Base-by-base conservation (phyloP, 495 filamentous ascomycete genomes). In the Letharia lupina region DNA sequence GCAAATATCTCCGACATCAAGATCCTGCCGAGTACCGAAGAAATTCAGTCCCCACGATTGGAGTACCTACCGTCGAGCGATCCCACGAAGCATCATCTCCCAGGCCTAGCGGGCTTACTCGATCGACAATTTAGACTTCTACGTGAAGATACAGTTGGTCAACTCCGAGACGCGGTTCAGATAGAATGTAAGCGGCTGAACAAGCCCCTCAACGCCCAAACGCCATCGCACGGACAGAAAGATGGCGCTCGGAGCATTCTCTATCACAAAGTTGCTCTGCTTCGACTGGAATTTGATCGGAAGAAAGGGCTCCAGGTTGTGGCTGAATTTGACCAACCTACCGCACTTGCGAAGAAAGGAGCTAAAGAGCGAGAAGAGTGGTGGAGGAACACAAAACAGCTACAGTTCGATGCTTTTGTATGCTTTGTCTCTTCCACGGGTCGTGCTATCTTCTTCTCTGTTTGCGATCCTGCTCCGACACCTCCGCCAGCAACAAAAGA, bases 81-180 rank as follows among this genome's bases (percentile, higher is more conserved):
- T 67, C 73, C 82, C 9, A 61, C 69, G 0, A 76, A 80, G 47
- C 80, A 81, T 70, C 87, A 91, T 72, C 66, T 84, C 4, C 68
- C 74, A 15, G 88, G 87, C 10, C 76, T 88, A 15, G 73, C 73
- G 2, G 82, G 88, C 1, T 77, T 89, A 1, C 73, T 93, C 1
- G 88, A 93, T 70, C 76, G 84, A 62, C 85, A 91, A 67, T 91
- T 91, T 65, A 80, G 88, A 23, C 78, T 91, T 6, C 74, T 89
- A 10, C 77, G 87, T 16, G 85, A 89, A 73, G 86, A 90, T 71
- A 86, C 81, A 1, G 73, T 87, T 2, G 86, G 87, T 7, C 83
- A 83, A 67, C 76, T 90, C 4, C 75, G 83, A 54, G 85, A 89
- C 70, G 80, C 81, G 8, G 78, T 87, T 8, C 74, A 74, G 18